These are phyloP conservation scores for Cucurbita argyrosperma DNA, from an alignment of 306 rosid genomes.

Conservation along the genomic window DNA sequence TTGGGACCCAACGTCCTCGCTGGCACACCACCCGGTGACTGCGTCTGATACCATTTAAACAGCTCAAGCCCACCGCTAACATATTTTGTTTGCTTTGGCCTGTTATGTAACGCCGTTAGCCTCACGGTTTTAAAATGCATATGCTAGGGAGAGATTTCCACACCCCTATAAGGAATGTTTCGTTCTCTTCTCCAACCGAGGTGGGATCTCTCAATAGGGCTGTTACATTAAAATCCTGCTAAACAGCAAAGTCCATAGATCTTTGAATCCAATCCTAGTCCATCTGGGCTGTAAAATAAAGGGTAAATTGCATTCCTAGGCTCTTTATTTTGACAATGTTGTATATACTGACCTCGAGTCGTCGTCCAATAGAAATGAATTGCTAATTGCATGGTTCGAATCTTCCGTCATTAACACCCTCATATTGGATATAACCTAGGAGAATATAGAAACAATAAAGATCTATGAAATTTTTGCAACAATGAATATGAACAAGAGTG, in stretches of 20 bases:
- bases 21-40: too few species aligned
- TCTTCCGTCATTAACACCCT: constrained; percentile 90
- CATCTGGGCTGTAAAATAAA: background rate
- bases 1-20: too few species aligned
- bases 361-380: constrained; percentile 90
- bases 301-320: background rate
- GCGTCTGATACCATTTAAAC: too few species aligned
- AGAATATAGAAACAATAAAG: background rate
- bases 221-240: background rate
- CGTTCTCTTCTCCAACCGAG: too few species aligned
- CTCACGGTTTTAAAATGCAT: too few species aligned
- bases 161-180: too few species aligned
- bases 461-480: background rate
- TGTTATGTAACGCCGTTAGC: too few species aligned
- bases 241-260: background rate
- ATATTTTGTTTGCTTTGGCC: too few species aligned
- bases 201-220: too few species aligned
- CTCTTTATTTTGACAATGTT: background rate
- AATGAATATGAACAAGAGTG: background rate
- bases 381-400: constrained; percentile 83
- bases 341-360: constrained; percentile 64
- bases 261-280: background rate
- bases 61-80: too few species aligned
- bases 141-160: too few species aligned
- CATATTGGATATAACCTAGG: constrained; percentile 80